Base-by-base conservation (phyloP, 1,139 yeast genomes). In the Yamadazyma blattariae region DNA sequence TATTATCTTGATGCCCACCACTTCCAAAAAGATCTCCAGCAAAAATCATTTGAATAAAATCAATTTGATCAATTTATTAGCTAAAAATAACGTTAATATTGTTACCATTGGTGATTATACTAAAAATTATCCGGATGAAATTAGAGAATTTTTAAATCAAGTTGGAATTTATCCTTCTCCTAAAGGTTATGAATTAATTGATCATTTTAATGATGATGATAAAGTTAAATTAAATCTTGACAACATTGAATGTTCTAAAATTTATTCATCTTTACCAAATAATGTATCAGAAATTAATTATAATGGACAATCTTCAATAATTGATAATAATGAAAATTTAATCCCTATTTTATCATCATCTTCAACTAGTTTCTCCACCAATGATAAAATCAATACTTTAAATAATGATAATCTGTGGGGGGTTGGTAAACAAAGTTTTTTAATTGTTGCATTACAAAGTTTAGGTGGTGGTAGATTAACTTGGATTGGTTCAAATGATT, bases 91-190 rank as follows among this genome's bases (percentile, higher is more conserved):
- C n/a, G 96, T 97, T 41, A 85, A 89, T 54, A 55, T 92, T 12
- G 54, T 92, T 22, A 76, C 82, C 14, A 66, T 88, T 20, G 82
- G 82, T n/a, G 62, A 57, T 14, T 42, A 46, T 8, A 37, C 47
- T 11, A 43, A 55, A 19, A 54, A 59, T n/a, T 65, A 79, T 19
- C 86, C 94, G 20, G 89, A 84, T 32, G 76, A 82, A 16, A 61
- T 83, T 22, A 75, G 89, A 41, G 64, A 73, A 5, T 82, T 84
- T 50, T 72, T 87, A 50, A 78, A 81, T 48, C 90, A 90, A 57
- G 62, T 89, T 47, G 98, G 96, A 20, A 81, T 94, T 35, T 77
- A 71, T 51, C 87, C 96, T 40, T 74, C 95, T 28, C 95, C 96
- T 39, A 83, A 79, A 54, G 82, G 79, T 34, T 82, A 77, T 57